A percentile compares a stretch with the other conserved stretches of the same genome.
Conservation (phyloP, 2,329 filamentous ascomycete species). For the Cladophialophora chaetospira region DNA sequence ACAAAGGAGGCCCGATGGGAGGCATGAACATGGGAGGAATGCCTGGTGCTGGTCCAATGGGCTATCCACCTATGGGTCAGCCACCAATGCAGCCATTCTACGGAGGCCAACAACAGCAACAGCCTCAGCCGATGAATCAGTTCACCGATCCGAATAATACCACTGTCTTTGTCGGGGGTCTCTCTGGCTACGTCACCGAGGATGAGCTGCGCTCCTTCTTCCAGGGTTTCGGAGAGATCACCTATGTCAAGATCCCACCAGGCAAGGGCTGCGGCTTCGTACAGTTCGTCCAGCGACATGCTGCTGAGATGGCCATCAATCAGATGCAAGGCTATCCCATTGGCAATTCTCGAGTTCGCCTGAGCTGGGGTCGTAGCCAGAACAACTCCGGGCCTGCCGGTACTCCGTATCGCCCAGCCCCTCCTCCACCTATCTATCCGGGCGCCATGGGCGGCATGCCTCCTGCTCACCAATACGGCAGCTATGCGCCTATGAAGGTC, state of each 20-base stretch:
- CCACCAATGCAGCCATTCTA: constrained; percentile 70
- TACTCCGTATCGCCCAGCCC: constrained; percentile 93
- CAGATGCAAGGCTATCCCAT: constrained; percentile 99
- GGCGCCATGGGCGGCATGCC: constrained; percentile 64
- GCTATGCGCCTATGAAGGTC: constrained; percentile 70
- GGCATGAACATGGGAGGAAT: constrained; percentile 59
- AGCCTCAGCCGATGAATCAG: constrained; percentile 97
- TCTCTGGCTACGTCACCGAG: constrained; percentile 97
- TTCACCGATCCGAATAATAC: constrained; percentile 99
- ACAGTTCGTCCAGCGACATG: constrained; percentile 97
- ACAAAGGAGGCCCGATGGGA: constrained; percentile 57
- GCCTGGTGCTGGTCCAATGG: constrained; percentile 55
- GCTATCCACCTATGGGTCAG: constrained; percentile 68
- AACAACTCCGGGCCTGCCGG: constrained; percentile 98
- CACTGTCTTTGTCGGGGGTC: constrained; percentile 94
- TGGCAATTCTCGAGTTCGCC: constrained; percentile 93
- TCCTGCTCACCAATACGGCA: constrained; percentile 63
- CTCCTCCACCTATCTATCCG: constrained; percentile 73
- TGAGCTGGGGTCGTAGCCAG: constrained; percentile 97
- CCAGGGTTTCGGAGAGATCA: constrained; percentile 99
- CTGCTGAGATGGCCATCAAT: constrained; percentile 99
- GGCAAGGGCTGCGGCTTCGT: constrained; percentile 99
- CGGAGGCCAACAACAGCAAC: constrained; percentile 71
- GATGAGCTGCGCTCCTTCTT: constrained; percentile 99
- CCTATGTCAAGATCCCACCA: constrained; percentile 98